Evolutionary conservation across 148 eudicot species (phyloP), one percentile per base, ranked within the genome.

Genomic region (Polygonum maritimum): DNA sequence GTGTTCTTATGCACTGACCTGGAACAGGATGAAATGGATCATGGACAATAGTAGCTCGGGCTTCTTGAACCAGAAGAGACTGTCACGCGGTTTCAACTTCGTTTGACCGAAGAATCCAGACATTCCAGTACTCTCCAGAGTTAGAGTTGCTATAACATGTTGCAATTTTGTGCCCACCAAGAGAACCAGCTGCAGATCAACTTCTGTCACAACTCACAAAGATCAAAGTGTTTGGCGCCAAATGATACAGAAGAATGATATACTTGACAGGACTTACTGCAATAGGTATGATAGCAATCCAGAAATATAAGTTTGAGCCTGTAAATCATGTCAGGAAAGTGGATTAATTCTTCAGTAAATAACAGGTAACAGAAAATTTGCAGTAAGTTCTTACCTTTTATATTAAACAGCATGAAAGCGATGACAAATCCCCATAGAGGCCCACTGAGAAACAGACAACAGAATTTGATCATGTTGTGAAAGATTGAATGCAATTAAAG

Each of bases 371-470:
- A 57, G 13, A 57, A 21, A 57, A 2, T 6, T 6, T 65, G 16
- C 8, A 65, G 31, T n/a, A 54, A 19, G 19, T 55, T 16, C 19
- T n/a, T 81, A 91, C 99, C 99, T 87, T 84, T 88, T 72, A 95
- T 78, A 63, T 95, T 92, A 83, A 92, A 95, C 72, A 91, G 90
- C 97, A 95, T 92, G 81, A 95, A 95, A 78, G 90, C 92, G 69
- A 95, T 88, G 16, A 95, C 99, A 57, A 95, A 95, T 78, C 97
- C 94, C 99, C 99, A 95, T 52, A 95, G 89, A 40, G 92, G 92
- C 70, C 84, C 99, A 79, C 99, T 95, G 91, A 88, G 87, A 77
- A 95, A 78, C 88, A 89, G 70, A 95, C 88, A n/a, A 92, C 97
- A 65, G 18, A 63, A 31, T 10, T 60, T 7, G 14, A 14, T 60